A percentile compares a stretch with the other conserved stretches of the same genome.
phyloP scores from a whole-genome alignment of 2,329 filamentous ascomycete genomes.

The Mycogone perniciosa region DNA sequence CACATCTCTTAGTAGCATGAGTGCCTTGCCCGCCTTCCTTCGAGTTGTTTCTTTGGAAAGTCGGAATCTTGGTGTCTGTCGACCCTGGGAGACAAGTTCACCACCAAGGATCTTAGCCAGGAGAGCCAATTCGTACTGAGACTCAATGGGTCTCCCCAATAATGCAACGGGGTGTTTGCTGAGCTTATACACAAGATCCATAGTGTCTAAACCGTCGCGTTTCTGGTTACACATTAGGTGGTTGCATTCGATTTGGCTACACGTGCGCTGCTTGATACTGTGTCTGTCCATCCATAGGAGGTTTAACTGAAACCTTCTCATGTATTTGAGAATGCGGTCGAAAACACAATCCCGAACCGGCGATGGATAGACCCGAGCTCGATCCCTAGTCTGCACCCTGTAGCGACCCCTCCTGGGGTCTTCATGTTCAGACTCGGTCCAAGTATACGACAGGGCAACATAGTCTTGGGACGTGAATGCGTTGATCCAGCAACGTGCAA shows the following conservation, averaged over 20 bases:
- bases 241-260: no score
- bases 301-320: no score
- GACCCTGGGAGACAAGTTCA: constrained; percentile 13
- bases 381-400: constrained; percentile 11
- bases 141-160: constrained; percentile 17
- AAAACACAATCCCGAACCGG: no score
- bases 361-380: neutral
- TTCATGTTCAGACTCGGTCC: constrained; percentile 17
- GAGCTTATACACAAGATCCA: constrained; percentile 28
- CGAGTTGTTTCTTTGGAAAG: constrained; percentile 5
- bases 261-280: no score
- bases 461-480: no score
- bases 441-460: constrained; percentile 21
- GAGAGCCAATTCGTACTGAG: constrained; percentile 13
- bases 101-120: constrained; percentile 17
- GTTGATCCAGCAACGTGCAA: no score
- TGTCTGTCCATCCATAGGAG: no score
- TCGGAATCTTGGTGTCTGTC: constrained; percentile 5
- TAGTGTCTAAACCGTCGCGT: constrained; percentile 22
- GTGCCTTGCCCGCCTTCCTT: constrained; percentile 12
- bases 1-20: constrained; percentile 20
- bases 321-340: no score
- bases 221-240: constrained; percentile 20
- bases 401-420: constrained; percentile 12
- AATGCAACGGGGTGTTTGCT: constrained; percentile 26